These are phyloP conservation scores for Oenanthe javanica DNA, from an alignment of 140 eudicot genomes.

Conservation along the genomic window DNA sequence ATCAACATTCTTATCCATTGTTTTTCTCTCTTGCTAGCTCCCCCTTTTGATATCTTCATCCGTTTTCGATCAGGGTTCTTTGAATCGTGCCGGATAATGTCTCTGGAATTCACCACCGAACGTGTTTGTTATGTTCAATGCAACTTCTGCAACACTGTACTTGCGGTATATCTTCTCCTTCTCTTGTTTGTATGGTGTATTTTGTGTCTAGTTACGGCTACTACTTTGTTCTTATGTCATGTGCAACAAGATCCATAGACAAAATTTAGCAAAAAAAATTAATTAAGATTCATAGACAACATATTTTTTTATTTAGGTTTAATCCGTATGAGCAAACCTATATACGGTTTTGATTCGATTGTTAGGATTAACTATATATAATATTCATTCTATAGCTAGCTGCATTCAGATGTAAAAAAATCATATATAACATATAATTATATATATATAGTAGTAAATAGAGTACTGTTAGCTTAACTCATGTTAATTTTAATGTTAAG, in stretches of 20 bases:
- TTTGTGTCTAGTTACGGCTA: not conserved
- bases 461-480: not conserved
- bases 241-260: not conserved
- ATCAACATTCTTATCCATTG: not conserved
- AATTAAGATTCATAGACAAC: not conserved
- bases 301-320: not conserved
- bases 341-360: not conserved
- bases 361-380: not conserved
- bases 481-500: not conserved
- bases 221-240: not conserved
- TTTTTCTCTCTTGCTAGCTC: not conserved
- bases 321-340: not conserved
- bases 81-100: not conserved
- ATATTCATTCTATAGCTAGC: not conserved
- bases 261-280: not conserved
- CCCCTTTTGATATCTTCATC: not conserved
- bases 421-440: not conserved
- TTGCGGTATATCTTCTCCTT: slow-evolving; percentile 32
- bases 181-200: not conserved
- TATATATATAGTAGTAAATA: not conserved
- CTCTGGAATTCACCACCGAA: slow-evolving; percentile 16
- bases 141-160: slow-evolving; percentile 54
- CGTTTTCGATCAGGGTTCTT: not conserved
- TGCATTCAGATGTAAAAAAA: not conserved
- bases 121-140: slow-evolving; percentile 52